These are phyloP conservation scores for Pachysandra terminalis DNA, from an alignment of 164 flowering plant genomes.

Conservation along the genomic window DNA sequence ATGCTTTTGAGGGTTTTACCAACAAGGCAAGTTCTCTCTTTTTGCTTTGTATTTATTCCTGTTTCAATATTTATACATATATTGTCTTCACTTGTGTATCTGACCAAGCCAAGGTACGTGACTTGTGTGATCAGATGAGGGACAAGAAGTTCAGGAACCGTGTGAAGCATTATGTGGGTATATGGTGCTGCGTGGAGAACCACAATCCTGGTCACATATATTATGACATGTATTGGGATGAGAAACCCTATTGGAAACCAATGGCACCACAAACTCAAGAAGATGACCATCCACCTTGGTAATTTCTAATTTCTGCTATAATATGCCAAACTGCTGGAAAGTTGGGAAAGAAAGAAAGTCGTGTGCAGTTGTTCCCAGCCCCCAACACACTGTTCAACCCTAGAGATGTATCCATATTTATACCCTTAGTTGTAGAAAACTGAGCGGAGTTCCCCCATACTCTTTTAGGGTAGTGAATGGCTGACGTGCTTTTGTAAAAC, in stretches of 20 bases:
- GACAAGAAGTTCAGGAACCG: constrained; percentile 80
- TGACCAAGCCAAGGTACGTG: neutral
- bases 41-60: neutral
- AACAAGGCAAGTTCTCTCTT: constrained; percentile 58
- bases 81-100: neutral
- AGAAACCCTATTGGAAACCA: constrained; percentile 91
- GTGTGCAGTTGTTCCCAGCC: neutral
- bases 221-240: constrained; percentile 99
- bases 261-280: constrained; percentile 56
- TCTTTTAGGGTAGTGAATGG: neutral
- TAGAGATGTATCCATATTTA: neutral
- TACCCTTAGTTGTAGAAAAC: too few species aligned
- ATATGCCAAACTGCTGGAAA: neutral
- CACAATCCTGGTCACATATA: constrained; percentile 81
- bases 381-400: neutral
- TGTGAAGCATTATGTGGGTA: constrained; percentile 70
- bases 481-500: neutral
- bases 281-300: constrained; percentile 83
- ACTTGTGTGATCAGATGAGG: constrained; percentile 38
- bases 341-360: too few species aligned
- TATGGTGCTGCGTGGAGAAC: constrained; percentile 84
- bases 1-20: constrained; percentile 72
- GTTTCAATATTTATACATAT: neutral
- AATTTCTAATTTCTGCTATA: constrained; percentile 11
- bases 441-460: too few species aligned